Percentiles rank a stretch among this genome's conserved stretches.
Evolutionary conservation across 352 stramenopile genomes (phyloP).

Genomic region (Pythium aquatile): DNA sequence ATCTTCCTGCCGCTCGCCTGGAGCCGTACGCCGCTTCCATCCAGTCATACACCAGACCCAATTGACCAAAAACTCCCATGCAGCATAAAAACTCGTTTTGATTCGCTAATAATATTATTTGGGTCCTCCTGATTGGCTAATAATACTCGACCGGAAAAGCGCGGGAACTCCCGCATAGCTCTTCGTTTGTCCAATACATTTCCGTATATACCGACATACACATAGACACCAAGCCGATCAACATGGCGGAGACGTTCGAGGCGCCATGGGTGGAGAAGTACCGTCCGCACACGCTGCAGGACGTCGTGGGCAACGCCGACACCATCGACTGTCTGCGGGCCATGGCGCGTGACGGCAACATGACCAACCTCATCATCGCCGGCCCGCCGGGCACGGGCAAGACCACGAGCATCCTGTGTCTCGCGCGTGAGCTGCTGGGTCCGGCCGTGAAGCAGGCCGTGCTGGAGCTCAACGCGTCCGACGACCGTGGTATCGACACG

Average conservation of each 20-base stretch:
- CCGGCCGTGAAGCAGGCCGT: slow-evolving; percentile 87
- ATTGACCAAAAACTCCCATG: neutral
- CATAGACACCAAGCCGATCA: neutral
- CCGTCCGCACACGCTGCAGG: slow-evolving; percentile 83
- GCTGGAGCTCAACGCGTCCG: slow-evolving; percentile 98
- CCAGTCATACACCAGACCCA: slow-evolving; percentile 36
- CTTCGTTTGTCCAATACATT: neutral
- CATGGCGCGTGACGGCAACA: slow-evolving; percentile 96
- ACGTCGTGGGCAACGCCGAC: slow-evolving; percentile 99
- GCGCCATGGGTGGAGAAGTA: slow-evolving; percentile 99
- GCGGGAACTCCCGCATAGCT: slow-evolving; percentile 12
- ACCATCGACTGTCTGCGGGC: slow-evolving; percentile 93
- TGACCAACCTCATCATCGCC: slow-evolving; percentile 98
- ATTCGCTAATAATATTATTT: slow-evolving; percentile 16
- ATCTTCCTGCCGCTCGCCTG: slow-evolving; percentile 31
- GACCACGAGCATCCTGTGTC: slow-evolving; percentile 91
- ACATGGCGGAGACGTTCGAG: slow-evolving; percentile 81
- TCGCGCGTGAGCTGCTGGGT: slow-evolving; percentile 89
- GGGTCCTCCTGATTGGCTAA: slow-evolving; percentile 10
- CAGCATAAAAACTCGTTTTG: neutral
- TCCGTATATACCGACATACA: neutral
- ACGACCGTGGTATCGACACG: slow-evolving; percentile 91
- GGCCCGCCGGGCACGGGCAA: slow-evolving; percentile 93
- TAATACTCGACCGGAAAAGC: slow-evolving; percentile 8
- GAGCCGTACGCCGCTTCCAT: slow-evolving; percentile 50